Evolutionary conservation across 257 asterid genomes (phyloP).

Genomic region (Solanum appendiculatum): DNA sequence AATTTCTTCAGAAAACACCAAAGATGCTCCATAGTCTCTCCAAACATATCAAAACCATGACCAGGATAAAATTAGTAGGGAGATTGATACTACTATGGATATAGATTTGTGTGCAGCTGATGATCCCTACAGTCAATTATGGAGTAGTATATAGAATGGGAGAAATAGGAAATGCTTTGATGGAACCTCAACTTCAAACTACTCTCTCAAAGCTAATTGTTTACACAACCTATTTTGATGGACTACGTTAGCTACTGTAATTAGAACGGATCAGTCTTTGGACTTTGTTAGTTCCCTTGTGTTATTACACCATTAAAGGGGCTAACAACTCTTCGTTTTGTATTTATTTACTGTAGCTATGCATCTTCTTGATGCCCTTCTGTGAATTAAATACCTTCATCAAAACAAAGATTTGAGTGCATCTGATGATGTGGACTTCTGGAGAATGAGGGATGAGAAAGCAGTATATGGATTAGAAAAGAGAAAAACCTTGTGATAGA

Average conservation of each 20-base stretch:
- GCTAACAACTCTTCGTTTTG: background rate
- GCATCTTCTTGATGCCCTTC: background rate
- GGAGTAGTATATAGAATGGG: background rate
- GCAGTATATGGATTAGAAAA: background rate
- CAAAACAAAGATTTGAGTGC: background rate
- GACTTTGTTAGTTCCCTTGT: background rate
- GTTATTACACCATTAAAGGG: background rate
- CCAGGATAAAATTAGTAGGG: background rate
- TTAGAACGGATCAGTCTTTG: background rate
- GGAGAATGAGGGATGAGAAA: background rate
- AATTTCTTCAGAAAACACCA: background rate
- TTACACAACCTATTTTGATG: background rate
- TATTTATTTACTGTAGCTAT: background rate
- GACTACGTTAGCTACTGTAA: background rate
- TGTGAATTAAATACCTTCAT: background rate
- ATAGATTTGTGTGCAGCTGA: background rate
- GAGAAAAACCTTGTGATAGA: background rate
- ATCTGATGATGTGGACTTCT: background rate
- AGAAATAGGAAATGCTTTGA: background rate
- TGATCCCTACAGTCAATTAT: background rate
- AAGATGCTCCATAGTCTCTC: background rate
- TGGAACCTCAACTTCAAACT: background rate
- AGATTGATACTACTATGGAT: background rate
- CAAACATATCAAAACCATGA: background rate
- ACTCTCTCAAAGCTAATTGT: background rate